phyloP scores from a whole-genome alignment of 257 asterid species.

The Capsicum baccatum region DNA sequence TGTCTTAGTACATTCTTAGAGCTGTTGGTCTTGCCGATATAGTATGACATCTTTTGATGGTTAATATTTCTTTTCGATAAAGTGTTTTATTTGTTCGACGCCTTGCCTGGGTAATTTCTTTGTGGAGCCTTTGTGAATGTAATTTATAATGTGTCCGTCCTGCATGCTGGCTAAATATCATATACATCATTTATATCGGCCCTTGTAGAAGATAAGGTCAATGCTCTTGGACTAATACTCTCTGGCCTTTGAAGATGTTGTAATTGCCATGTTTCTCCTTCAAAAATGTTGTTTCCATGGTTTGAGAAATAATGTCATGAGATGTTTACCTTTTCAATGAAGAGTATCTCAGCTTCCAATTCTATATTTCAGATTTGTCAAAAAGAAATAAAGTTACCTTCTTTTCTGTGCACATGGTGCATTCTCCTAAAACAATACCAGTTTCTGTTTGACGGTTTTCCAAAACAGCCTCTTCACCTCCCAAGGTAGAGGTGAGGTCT shows the following conservation, averaged over 20 bases:
- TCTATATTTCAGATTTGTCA: not conserved
- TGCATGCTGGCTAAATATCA: constrained; percentile 43
- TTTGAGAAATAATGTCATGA: constrained; percentile 37
- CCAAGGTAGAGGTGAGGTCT: too few relatives aligned
- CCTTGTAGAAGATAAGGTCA: constrained; percentile 60
- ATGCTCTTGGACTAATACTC: constrained; percentile 60
- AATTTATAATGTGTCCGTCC: constrained; percentile 37
- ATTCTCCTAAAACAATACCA: not conserved
- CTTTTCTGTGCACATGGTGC: not conserved
- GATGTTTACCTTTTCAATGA: constrained; percentile 33
- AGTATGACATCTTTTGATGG: constrained; percentile 23
- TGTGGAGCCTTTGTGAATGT: constrained; percentile 37
- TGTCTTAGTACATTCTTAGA: not conserved
- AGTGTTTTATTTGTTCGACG: constrained; percentile 1
- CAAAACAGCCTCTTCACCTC: too few relatives aligned
- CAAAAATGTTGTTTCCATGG: constrained; percentile 52
- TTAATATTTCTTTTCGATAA: not conserved
- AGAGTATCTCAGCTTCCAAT: not conserved
- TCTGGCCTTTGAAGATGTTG: constrained; percentile 59
- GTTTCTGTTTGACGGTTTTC: not conserved
- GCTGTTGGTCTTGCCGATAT: constrained; percentile 12
- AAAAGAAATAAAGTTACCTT: not conserved
- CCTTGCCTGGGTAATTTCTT: constrained; percentile 27
- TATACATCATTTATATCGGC: constrained; percentile 50
- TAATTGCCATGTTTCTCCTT: constrained; percentile 60